These are phyloP conservation scores for Zymoseptoria crescenta DNA, from an alignment of 2,329 filamentous ascomycete species.

Conservation along the genomic window DNA sequence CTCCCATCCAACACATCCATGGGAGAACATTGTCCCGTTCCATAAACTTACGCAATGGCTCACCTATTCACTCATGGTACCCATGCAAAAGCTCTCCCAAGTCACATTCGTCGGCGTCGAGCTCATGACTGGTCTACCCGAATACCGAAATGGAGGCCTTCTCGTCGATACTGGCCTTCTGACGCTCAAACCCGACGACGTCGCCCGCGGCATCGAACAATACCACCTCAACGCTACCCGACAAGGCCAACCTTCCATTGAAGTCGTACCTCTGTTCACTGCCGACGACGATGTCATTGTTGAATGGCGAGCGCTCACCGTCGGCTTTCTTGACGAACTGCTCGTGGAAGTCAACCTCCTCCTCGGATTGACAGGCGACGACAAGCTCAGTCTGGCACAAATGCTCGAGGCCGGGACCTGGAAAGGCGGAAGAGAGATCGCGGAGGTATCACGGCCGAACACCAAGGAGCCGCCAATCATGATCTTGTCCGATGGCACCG, in stretches of 20 bases:
- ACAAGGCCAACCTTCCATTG: slow-evolving; percentile 62
- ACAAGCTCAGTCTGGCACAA: slow-evolving; percentile 71
- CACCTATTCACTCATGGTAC: slow-evolving; percentile 86
- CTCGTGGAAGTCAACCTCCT: slow-evolving; percentile 60
- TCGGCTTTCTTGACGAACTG: slow-evolving; percentile 66
- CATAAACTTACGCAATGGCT: slow-evolving; percentile 96
- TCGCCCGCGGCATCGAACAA: slow-evolving; percentile 61
- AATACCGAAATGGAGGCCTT: slow-evolving; percentile 86
- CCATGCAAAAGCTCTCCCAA: slow-evolving; percentile 72
- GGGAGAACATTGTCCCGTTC: slow-evolving; percentile 81
- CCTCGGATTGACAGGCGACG: slow-evolving; percentile 60
- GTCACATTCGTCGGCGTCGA: slow-evolving; percentile 76
- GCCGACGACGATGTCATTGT: slow-evolving; percentile 71
- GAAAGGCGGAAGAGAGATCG: slow-evolving; percentile 96
- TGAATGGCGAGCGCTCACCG: slow-evolving; percentile 69
- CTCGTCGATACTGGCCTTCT: slow-evolving; percentile 79
- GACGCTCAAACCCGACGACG: slow-evolving; percentile 63
- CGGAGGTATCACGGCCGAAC: slow-evolving; percentile 89
- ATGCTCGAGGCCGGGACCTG: slow-evolving; percentile 93
- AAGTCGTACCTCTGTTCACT: slow-evolving; percentile 66
- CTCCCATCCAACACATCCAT: slow-evolving; percentile 58
- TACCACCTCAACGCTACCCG: slow-evolving; percentile 64
- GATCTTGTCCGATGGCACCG: slow-evolving; percentile 91
- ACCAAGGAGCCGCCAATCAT: slow-evolving; percentile 95
- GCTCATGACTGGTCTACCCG: slow-evolving; percentile 79